Conservation (phyloP, 1,139 yeast species). For the Meyerozyma elateridarum region DNA sequence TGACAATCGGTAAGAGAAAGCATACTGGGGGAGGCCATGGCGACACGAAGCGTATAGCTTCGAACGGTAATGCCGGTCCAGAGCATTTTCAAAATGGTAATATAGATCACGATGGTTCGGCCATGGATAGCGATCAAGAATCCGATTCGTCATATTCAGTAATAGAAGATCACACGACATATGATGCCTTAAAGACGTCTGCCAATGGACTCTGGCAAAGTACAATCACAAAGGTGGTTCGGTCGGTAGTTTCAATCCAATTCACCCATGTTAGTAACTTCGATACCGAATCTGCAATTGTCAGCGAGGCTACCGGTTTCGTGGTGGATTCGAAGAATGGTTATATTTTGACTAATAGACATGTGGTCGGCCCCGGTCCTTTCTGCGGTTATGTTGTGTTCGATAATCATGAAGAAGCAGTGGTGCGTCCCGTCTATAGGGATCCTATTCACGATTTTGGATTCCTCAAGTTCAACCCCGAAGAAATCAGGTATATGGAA, state of each 20-base stretch:
- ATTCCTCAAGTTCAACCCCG: constrained; percentile 70
- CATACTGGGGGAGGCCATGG: not conserved
- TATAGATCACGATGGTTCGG: too few species aligned
- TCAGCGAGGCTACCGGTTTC: constrained; percentile 91
- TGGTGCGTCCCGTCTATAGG: constrained; percentile 75
- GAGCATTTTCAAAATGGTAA: too few species aligned
- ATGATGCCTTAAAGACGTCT: too few species aligned
- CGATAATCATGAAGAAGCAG: constrained; percentile 92
- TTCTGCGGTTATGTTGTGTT: constrained; percentile 87
- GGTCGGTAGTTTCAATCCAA: constrained; percentile 84
- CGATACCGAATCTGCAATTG: constrained; percentile 79
- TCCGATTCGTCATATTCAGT: too few species aligned
- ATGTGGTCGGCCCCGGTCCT: constrained; percentile 94
- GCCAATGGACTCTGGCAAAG: too few species aligned
- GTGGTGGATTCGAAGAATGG: constrained; percentile 85
- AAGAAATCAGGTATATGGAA: constrained; percentile 65
- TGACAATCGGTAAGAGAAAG: constrained; percentile 4
- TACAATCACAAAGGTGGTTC: constrained; percentile 78
- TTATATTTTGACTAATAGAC: constrained; percentile 83
- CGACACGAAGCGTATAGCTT: not conserved
- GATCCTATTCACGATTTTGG: constrained; percentile 90
- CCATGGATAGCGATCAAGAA: too few species aligned
- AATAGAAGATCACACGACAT: too few species aligned
- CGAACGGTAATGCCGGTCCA: too few species aligned
- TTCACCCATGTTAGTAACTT: constrained; percentile 83